Base-by-base conservation (phyloP, 2,329 filamentous ascomycete genomes). In the Phyllosticta paracitricarpa region DNA sequence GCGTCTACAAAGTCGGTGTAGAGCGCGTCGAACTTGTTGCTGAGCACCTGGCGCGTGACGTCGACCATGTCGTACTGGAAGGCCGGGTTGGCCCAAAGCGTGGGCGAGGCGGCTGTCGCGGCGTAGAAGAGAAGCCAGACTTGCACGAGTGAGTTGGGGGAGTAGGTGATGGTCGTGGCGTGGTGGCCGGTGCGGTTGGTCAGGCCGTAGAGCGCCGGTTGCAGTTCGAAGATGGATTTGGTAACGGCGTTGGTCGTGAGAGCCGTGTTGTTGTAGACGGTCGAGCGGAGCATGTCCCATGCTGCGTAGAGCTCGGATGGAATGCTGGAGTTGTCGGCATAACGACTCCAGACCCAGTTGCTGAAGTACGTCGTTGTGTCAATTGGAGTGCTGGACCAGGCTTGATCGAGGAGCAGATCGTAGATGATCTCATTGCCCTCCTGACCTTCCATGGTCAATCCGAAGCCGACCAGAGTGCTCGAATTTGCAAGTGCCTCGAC, bases 351-450 rank as follows among this genome's bases (percentile, higher is more conserved):
- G 2, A 77, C 77, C 79, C 79, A 82, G 57, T 73, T 63, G 19
- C 71, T 67, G 62, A 82, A 82, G 66, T 82, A 82, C 0, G 61
- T 28, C 3, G 68, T 61, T 0, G 77, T 79, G 56, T 81, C 71
- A 54, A 82, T 75, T 0, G 79, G 73, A 0, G 66, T 67, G 7
- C 54, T 52, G 1, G 72, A 74, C 80, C 80, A 82, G 2, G 78
- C 79, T 65, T 82, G 80, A 61, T 80, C 77, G 1, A 82, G 72
- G 0, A 82, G 71, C 1, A 82, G 67, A 59, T 78, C 75, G 65
- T 82, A 82, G 61, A 82, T 72, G 62, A 82, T 76, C 59, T 82
- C 79, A 63, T 82, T 82, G 19, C 79, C 79, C 64, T 81, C 79
- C 64, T 81, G 79, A 8, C 75, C 78, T 61, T 82, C 80, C 64